Conservation (phyloP, 495 filamentous ascomycete species). For the Aspergillus steynii region DNA sequence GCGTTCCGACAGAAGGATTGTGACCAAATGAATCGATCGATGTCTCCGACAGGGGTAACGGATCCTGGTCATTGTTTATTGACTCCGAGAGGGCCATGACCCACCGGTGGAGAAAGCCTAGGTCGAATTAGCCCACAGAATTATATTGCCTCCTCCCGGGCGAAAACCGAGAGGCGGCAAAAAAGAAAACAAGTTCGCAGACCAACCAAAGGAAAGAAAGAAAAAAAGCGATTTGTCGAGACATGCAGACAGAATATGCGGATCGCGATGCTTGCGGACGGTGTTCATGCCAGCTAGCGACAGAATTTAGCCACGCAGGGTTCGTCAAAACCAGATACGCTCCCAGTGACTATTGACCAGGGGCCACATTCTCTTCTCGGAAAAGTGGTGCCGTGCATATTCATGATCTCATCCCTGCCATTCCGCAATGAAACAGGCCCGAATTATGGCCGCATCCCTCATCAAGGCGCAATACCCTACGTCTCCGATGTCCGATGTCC, state of each 20-base stretch:
- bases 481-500: not conserved
- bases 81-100: not conserved
- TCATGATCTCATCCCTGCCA: constrained; percentile 4
- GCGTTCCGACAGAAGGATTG: not conserved
- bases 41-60: not conserved
- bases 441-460: not conserved
- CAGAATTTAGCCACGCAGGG: not conserved
- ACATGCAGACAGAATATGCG: not conserved
- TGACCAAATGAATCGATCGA: not conserved
- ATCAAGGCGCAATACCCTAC: not conserved
- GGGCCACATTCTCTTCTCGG: not conserved
- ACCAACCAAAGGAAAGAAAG: not conserved
- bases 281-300: not conserved
- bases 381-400: not conserved
- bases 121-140: not conserved
- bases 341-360: not conserved
- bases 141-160: not conserved
- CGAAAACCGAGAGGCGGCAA: not conserved
- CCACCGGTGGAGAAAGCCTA: not conserved
- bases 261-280: not conserved
- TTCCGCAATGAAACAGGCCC: not conserved
- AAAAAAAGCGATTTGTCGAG: not conserved
- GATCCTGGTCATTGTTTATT: not conserved
- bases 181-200: constrained; percentile 2
- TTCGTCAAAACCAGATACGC: not conserved